A percentile compares a stretch with the other conserved stretches of the same genome.
Evolutionary conservation across 208 protist species (phyloP).

Genomic region (Crithidia acanthocephali): DNA sequence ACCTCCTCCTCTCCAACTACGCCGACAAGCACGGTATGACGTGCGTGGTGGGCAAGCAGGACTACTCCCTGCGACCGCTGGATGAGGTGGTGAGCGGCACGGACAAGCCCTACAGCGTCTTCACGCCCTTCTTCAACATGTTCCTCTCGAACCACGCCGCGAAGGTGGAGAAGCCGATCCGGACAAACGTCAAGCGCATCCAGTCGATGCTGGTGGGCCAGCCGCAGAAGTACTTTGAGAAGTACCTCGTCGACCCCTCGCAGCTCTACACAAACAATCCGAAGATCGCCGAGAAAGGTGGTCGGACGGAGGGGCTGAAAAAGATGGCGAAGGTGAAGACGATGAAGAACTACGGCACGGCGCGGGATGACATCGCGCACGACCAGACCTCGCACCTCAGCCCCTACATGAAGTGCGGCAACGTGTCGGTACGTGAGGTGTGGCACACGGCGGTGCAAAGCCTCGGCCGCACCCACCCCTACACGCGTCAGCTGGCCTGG

Average conservation of each 20-base stretch:
- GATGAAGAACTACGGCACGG: slow-evolving; percentile 44
- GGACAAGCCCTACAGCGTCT: slow-evolving; percentile 70
- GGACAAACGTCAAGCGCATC: slow-evolving; percentile 23
- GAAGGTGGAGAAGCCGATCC: slow-evolving; percentile 32
- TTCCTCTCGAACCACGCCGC: slow-evolving; percentile 47
- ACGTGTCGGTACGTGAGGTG: slow-evolving; percentile 67
- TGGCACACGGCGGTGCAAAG: slow-evolving; percentile 40
- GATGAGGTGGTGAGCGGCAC: slow-evolving; percentile 40
- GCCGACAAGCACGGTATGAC: slow-evolving; percentile 36
- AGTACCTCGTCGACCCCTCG: slow-evolving; percentile 28
- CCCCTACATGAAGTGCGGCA: slow-evolving; percentile 83
- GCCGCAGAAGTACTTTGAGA: slow-evolving; percentile 23
- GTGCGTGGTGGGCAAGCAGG: slow-evolving; percentile 40
- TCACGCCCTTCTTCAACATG: slow-evolving; percentile 73
- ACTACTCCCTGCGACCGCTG: slow-evolving; percentile 67
- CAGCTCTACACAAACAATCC: slow-evolving; percentile 32
- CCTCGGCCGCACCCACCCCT: slow-evolving; percentile 48
- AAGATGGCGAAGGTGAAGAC: slow-evolving; percentile 34
- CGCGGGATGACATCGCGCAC: slow-evolving; percentile 53
- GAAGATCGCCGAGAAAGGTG: slow-evolving; percentile 46
- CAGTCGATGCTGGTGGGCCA: slow-evolving; percentile 29
- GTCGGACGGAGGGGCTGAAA: slow-evolving; percentile 47
- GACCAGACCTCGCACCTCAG: slow-evolving; percentile 76
- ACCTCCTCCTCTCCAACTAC: slow-evolving; percentile 47
- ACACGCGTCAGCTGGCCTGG: slow-evolving; percentile 75